Percentiles rank a stretch among this genome's conserved stretches.
phyloP scores from a whole-genome alignment of 805 yeast genomes.

The Sporopachydermia quercuum region DNA sequence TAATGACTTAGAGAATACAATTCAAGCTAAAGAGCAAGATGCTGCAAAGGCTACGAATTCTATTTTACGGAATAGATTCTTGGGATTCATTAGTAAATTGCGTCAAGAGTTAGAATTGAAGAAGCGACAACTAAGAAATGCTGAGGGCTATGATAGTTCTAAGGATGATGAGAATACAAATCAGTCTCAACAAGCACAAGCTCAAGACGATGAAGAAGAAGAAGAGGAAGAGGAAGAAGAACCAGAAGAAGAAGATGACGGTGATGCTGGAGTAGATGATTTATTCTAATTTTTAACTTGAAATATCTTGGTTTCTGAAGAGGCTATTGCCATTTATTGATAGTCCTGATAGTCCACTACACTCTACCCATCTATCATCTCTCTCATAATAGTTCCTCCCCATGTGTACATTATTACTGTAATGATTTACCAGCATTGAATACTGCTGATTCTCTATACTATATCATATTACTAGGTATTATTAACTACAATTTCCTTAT shows the following conservation, averaged over 20 bases:
- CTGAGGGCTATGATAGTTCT: slow-evolving; percentile 14
- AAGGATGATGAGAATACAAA: slow-evolving; percentile 13
- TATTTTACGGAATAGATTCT: slow-evolving; percentile 73
- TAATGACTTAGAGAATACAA: slow-evolving; percentile 61
- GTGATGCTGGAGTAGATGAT: neutral
- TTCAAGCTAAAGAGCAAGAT: slow-evolving; percentile 59
- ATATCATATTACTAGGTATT: too few relatives aligned
- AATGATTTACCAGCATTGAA: too few relatives aligned
- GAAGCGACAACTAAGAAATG: slow-evolving; percentile 41
- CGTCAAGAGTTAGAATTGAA: slow-evolving; percentile 74
- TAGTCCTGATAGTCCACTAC: too few relatives aligned
- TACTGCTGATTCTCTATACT: too few relatives aligned
- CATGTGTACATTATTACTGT: too few relatives aligned
- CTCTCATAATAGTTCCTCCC: too few relatives aligned
- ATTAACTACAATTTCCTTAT: too few relatives aligned
- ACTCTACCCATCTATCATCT: too few relatives aligned
- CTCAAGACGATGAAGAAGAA: slow-evolving; percentile 21
- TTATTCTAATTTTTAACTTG: too few relatives aligned
- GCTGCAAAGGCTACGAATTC: slow-evolving; percentile 65
- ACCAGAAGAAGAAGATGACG: neutral
- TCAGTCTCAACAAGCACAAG: slow-evolving; percentile 12
- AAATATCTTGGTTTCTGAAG: too few relatives aligned
- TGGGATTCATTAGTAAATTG: slow-evolving; percentile 64
- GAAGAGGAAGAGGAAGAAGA: slow-evolving; percentile 21
- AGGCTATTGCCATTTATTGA: too few relatives aligned